Percentiles rank a stretch among this genome's conserved stretches.
phyloP scores from a whole-genome alignment of 164 flowering plant species.

The Cinnamomum chago region DNA sequence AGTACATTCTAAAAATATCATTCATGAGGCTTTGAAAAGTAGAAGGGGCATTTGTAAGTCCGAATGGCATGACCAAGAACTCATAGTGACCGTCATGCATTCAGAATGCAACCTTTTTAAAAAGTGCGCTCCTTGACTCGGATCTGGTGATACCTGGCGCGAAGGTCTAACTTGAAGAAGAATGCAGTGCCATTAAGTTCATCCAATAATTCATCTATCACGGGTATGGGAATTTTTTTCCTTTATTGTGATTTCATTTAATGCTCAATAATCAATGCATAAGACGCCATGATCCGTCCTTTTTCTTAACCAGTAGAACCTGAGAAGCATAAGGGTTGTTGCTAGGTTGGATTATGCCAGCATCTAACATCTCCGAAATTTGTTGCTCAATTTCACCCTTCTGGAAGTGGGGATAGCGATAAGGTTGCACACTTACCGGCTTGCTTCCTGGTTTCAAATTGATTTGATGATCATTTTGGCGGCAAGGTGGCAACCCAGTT shows the following conservation, averaged over 20 bases:
- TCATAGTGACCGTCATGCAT: neutral
- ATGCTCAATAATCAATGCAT: conserved; percentile 3
- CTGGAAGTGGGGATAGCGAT: neutral
- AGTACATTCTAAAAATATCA: neutral
- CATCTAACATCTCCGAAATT: neutral
- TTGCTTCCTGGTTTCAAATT: neutral
- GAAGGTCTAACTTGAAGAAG: conserved; percentile 4
- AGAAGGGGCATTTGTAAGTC: neutral
- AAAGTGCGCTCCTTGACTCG: neutral
- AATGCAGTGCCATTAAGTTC: conserved; percentile 2
- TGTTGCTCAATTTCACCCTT: neutral
- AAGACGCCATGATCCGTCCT: neutral
- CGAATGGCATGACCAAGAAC: too few species aligned
- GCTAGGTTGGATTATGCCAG: neutral
- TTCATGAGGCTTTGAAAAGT: conserved; percentile 6
- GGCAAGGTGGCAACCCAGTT: neutral
- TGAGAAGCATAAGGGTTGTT: conserved; percentile 3
- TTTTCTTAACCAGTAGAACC: neutral
- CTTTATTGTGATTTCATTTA: neutral
- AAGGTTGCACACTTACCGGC: neutral
- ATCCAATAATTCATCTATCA: conserved; percentile 1
- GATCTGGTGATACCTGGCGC: conserved; percentile 4
- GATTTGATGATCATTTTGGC: conserved; percentile 3
- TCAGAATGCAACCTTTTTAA: neutral
- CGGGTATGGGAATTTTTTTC: too few species aligned